Evolutionary conservation across 768 basidiomycete species (phyloP).

Genomic region (Tricholoma sp.): DNA sequence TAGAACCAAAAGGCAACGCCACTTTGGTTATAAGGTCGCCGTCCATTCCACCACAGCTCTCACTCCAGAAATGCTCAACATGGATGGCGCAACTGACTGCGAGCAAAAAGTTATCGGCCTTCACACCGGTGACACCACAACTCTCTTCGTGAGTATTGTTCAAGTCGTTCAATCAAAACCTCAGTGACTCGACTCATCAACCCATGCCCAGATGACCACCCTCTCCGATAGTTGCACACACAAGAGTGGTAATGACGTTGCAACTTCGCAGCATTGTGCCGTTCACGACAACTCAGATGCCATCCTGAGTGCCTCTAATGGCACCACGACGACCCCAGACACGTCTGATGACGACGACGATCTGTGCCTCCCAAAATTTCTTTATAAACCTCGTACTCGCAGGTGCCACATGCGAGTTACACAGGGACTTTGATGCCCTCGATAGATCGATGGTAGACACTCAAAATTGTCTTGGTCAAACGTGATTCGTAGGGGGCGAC

Average conservation of each 20-base stretch:
- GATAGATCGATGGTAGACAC: not conserved
- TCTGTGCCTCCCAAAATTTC: conserved; percentile 8
- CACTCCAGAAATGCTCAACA: too few species aligned
- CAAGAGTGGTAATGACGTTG: not conserved
- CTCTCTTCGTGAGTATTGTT: not conserved
- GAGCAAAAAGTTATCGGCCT: too few species aligned
- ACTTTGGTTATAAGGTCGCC: too few species aligned
- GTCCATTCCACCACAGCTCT: too few species aligned
- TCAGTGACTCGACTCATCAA: not conserved
- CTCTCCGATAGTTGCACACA: not conserved
- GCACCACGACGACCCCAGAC: conserved; percentile 1
- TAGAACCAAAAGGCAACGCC: too few species aligned
- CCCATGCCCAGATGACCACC: not conserved
- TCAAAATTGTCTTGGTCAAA: not conserved
- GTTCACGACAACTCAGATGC: too few species aligned
- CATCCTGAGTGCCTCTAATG: conserved; percentile 1
- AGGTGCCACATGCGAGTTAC: not conserved
- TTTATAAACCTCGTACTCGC: conserved; percentile 10
- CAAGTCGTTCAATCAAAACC: too few species aligned
- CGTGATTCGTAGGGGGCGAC: not conserved
- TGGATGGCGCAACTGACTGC: too few species aligned
- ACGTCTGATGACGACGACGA: conserved; percentile 12
- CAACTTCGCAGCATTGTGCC: not conserved
- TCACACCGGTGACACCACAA: not conserved
- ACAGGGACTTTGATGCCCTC: not conserved